phyloP scores from a whole-genome alignment of 371 early-diverging fungal species.

The Syncephalastrum racemosum region DNA sequence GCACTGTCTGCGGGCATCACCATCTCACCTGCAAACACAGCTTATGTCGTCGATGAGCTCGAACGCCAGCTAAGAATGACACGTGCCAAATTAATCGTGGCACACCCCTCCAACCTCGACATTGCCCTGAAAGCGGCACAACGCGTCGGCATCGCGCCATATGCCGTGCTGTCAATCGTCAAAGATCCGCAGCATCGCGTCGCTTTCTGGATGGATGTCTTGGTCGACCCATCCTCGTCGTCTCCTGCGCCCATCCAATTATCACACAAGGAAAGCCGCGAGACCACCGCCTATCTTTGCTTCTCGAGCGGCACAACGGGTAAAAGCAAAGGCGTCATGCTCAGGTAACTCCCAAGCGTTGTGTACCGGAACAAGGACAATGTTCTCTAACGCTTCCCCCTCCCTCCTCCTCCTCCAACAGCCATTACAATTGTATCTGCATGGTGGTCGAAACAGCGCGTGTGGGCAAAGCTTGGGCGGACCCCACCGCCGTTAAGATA shows the following conservation, averaged over 20 bases:
- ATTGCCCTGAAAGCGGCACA: conserved; percentile 47
- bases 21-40: conserved; percentile 62
- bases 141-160: conserved; percentile 32
- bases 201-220: conserved; percentile 6
- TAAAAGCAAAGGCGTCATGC: conserved; percentile 22
- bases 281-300: conserved; percentile 10
- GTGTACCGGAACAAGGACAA: not conserved
- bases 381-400: not conserved
- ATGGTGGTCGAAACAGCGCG: conserved; percentile 6
- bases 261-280: conserved; percentile 7
- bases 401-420: not conserved
- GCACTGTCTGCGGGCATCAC: conserved; percentile 41
- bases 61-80: conserved; percentile 66
- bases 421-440: conserved; percentile 15
- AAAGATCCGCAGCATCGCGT: conserved; percentile 5
- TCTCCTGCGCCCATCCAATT: conserved; percentile 1
- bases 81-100: conserved; percentile 50
- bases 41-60: conserved; percentile 68
- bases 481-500: not conserved
- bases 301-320: conserved; percentile 26
- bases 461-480: not conserved
- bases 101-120: conserved; percentile 32
- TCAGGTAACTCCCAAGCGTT: conserved; percentile 7
- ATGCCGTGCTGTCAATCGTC: no score
- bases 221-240: not conserved